These are phyloP conservation scores for Xylogone sp. DNA, from an alignment of 2,329 filamentous ascomycete genomes.

Conservation along the genomic window DNA sequence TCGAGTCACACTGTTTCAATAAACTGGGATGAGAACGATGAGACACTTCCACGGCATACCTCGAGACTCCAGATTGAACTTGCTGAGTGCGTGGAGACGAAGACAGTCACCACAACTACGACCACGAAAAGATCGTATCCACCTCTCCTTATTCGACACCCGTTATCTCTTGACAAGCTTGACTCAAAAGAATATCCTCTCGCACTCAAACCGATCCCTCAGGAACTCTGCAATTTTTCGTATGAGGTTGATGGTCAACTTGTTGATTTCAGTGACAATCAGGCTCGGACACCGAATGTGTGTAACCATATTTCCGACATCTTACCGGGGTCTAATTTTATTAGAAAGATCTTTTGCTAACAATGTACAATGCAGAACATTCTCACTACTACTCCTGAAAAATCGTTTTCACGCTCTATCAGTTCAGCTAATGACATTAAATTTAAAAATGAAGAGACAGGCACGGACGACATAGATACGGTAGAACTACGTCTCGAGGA, in stretches of 20 bases:
- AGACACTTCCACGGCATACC: slow-evolving; percentile 16
- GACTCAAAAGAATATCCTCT: slow-evolving; percentile 90
- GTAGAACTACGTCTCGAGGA: background rate
- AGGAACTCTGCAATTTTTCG: slow-evolving; percentile 70
- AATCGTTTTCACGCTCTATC: background rate
- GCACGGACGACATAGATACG: background rate
- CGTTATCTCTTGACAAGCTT: slow-evolving; percentile 58
- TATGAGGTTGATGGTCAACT: slow-evolving; percentile 64
- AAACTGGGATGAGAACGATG: slow-evolving; percentile 23
- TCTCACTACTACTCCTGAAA: background rate
- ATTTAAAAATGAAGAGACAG: background rate
- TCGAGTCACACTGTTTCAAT: slow-evolving; percentile 18
- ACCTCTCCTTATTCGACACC: slow-evolving; percentile 74
- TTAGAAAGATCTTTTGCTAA: background rate
- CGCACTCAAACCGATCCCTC: slow-evolving; percentile 76
- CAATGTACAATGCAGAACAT: background rate
- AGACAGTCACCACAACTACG: slow-evolving; percentile 83
- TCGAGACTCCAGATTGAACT: slow-evolving; percentile 44
- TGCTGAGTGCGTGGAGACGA: slow-evolving; percentile 63
- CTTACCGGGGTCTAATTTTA: background rate
- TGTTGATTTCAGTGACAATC: slow-evolving; percentile 54
- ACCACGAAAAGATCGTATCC: slow-evolving; percentile 83
- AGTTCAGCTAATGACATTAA: background rate
- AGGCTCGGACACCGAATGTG: background rate
- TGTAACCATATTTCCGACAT: background rate